These are phyloP conservation scores for Solanum corneliomulleri DNA, from an alignment of 257 asterid genomes.

Conservation along the genomic window DNA sequence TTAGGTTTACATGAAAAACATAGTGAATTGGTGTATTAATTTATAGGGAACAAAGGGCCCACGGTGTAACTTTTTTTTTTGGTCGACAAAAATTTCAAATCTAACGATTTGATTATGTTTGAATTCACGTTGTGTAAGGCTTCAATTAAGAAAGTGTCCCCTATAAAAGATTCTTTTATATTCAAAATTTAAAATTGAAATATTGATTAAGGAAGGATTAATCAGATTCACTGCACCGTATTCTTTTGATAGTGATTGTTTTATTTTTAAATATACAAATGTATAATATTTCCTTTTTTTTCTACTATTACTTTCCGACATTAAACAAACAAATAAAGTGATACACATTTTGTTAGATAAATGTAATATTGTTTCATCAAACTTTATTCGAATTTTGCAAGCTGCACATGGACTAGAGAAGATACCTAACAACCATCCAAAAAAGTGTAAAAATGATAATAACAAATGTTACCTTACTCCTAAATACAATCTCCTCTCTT, in stretches of 20 bases:
- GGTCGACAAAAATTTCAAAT: background rate
- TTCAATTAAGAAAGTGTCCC: fast-evolving
- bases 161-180: no score
- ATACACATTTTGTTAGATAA: no score
- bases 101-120: background rate
- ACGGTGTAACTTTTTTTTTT: background rate
- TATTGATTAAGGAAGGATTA: no score
- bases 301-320: background rate
- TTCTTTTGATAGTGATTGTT: background rate
- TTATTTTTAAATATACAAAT: background rate
- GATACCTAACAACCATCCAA: background rate
- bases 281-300: background rate
- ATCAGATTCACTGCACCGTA: background rate
- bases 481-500: no score
- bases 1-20: background rate
- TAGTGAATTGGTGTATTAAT: background rate
- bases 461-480: no score
- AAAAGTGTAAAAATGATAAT: background rate
- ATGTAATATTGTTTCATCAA: background rate
- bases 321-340: background rate
- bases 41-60: background rate
- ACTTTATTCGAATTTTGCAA: background rate
- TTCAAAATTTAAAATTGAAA: no score
- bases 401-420: background rate
- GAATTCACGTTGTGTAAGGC: background rate